Percentiles rank a stretch among this genome's conserved stretches.
Evolutionary conservation across 805 yeast species (phyloP).

Genomic region (Starmerella khaoyaiensis): DNA sequence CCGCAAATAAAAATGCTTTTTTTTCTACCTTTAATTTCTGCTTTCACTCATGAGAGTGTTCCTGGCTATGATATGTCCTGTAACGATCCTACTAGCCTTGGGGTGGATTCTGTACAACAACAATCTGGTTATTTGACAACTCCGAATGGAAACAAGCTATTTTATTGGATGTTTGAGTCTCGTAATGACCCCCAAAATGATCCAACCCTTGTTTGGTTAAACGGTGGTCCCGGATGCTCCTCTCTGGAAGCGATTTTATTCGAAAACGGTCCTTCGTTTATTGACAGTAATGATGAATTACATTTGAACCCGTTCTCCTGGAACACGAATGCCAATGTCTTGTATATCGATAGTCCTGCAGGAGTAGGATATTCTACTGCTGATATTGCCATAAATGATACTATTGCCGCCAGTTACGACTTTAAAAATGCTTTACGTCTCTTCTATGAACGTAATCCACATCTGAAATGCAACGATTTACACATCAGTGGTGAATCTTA

Average conservation of each 20-base stretch:
- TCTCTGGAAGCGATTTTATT: conserved; percentile 80
- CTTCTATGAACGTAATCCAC: conserved; percentile 74
- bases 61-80: no score
- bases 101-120: conserved; percentile 53
- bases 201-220: conserved; percentile 82
- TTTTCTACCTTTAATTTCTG: no score
- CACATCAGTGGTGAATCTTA: conserved; percentile 91
- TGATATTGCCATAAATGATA: conserved; percentile 37
- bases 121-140: conserved; percentile 63
- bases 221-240: conserved; percentile 96
- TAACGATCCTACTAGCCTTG: no score
- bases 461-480: conserved; percentile 44
- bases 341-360: conserved; percentile 88
- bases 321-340: conserved; percentile 82
- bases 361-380: conserved; percentile 87
- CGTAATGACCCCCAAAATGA: conserved; percentile 76
- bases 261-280: conserved; percentile 80
- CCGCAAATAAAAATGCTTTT: no score
- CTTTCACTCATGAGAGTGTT: no score
- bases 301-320: conserved; percentile 71
- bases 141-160: conserved; percentile 50
- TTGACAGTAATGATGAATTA: conserved; percentile 49
- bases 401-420: conserved; percentile 77
- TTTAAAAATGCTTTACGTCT: conserved; percentile 72
- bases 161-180: conserved; percentile 88